A percentile compares a stretch with the other conserved stretches of the same genome.
phyloP scores from a whole-genome alignment of 305 asterid genomes.

The Ilex paraguariensis region DNA sequence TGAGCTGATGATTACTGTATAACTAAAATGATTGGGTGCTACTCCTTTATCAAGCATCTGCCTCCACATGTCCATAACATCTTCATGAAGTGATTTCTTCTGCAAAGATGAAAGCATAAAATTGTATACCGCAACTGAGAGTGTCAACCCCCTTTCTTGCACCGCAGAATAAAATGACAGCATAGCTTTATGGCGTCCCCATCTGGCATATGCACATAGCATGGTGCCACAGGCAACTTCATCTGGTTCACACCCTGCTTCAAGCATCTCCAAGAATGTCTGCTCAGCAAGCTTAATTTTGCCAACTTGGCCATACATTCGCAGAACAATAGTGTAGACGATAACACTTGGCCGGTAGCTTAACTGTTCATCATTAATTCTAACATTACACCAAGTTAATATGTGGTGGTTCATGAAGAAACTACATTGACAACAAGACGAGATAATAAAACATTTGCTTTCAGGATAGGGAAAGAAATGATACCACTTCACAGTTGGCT shows the following conservation, averaged over 20 bases:
- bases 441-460: not conserved
- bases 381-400: slow-evolving; percentile 73
- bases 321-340: slow-evolving; percentile 73
- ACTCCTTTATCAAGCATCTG: slow-evolving; percentile 59
- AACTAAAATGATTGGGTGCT: slow-evolving; percentile 68
- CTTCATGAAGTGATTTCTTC: slow-evolving; percentile 64
- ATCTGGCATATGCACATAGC: slow-evolving; percentile 86
- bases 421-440: not conserved
- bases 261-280: slow-evolving; percentile 93
- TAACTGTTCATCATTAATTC: slow-evolving; percentile 77
- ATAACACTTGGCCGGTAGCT: slow-evolving; percentile 89
- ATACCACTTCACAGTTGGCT: no score
- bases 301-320: slow-evolving; percentile 91
- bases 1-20: slow-evolving; percentile 70
- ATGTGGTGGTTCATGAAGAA: slow-evolving; percentile 4
- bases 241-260: slow-evolving; percentile 90
- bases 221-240: slow-evolving; percentile 97
- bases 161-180: slow-evolving; percentile 85
- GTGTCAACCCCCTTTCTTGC: slow-evolving; percentile 62
- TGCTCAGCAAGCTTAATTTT: slow-evolving; percentile 85
- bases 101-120: slow-evolving; percentile 95
- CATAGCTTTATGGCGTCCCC: slow-evolving; percentile 91
- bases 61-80: slow-evolving; percentile 62
- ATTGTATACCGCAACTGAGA: slow-evolving; percentile 65
- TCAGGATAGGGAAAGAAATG: no score